Conservation (phyloP, 1,284 basidiomycete genomes). For the Trichosporon sp. region DNA sequence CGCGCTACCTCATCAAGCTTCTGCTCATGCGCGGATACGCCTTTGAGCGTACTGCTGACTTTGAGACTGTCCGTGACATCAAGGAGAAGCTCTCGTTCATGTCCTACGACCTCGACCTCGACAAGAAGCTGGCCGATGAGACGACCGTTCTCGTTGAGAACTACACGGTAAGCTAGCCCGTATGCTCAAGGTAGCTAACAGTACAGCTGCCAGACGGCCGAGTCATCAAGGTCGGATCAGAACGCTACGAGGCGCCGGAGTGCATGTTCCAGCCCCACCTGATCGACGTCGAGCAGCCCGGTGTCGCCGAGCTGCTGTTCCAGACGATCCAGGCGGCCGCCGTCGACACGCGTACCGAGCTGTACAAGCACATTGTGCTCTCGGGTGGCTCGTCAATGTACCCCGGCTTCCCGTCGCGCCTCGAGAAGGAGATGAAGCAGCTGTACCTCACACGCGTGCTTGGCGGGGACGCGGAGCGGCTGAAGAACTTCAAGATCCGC, state of each 20-base stretch:
- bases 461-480: conserved; percentile 71
- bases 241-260: conserved; percentile 99
- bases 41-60: conserved; percentile 98
- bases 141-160: conserved; percentile 94
- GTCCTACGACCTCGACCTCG: conserved; percentile 92
- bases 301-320: conserved; percentile 96
- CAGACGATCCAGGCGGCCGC: conserved; percentile 91
- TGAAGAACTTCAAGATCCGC: conserved; percentile 99
- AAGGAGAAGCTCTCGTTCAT: conserved; percentile 99
- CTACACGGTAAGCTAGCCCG: conserved; percentile 68
- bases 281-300: conserved; percentile 94
- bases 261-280: conserved; percentile 99
- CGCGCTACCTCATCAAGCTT: conserved; percentile 96
- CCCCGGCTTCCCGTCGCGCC: conserved; percentile 88
- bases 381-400: conserved; percentile 99
- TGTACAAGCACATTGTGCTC: conserved; percentile 98
- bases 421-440: conserved; percentile 99
- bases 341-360: conserved; percentile 80
- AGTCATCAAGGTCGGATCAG: conserved; percentile 93
- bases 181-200: not conserved
- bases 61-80: conserved; percentile 96
- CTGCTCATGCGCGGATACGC: conserved; percentile 97
- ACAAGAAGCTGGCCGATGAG: conserved; percentile 90
- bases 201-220: conserved; percentile 88
- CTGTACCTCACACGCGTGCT: conserved; percentile 88